Evolutionary conservation across 257 asterid species (phyloP).

Genomic region (Petunia secreta): DNA sequence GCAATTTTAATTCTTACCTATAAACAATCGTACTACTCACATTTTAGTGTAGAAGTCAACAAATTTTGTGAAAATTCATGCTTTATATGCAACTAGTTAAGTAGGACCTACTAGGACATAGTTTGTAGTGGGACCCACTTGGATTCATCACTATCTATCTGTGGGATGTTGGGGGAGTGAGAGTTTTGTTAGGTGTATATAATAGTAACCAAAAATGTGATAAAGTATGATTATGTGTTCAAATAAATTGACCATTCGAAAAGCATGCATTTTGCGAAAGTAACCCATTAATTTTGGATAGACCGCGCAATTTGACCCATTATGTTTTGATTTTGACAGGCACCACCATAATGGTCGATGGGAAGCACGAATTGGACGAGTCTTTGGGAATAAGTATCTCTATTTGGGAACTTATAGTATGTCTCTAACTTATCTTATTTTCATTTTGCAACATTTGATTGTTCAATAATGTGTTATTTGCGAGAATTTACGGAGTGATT

Average conservation of each 20-base stretch:
- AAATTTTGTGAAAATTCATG: conserved; percentile 17
- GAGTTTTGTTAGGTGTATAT: background rate
- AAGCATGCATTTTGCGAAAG: background rate
- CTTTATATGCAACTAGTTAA: background rate
- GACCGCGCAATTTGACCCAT: conserved; percentile 10
- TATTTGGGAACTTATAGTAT: conserved; percentile 80
- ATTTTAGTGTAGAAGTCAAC: conserved; percentile 17
- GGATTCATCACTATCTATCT: conserved; percentile 7
- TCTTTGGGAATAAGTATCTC: conserved; percentile 81
- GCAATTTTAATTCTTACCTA: background rate
- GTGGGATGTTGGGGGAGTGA: background rate
- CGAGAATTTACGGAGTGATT: too few relatives aligned
- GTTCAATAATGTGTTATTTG: background rate
- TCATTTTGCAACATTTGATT: background rate
- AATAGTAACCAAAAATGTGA: background rate
- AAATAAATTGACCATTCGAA: background rate
- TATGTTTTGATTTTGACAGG: conserved; percentile 47
- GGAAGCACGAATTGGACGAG: conserved; percentile 97
- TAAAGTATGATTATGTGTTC: background rate
- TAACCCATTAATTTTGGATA: background rate
- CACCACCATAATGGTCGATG: conserved; percentile 98
- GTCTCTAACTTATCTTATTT: background rate
- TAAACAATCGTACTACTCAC: background rate
- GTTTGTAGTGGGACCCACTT: conserved; percentile 29
- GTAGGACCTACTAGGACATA: background rate